These are phyloP conservation scores for Aspergillus clavatus DNA, from an alignment of 2,329 filamentous ascomycete genomes.

Conservation along the genomic window DNA sequence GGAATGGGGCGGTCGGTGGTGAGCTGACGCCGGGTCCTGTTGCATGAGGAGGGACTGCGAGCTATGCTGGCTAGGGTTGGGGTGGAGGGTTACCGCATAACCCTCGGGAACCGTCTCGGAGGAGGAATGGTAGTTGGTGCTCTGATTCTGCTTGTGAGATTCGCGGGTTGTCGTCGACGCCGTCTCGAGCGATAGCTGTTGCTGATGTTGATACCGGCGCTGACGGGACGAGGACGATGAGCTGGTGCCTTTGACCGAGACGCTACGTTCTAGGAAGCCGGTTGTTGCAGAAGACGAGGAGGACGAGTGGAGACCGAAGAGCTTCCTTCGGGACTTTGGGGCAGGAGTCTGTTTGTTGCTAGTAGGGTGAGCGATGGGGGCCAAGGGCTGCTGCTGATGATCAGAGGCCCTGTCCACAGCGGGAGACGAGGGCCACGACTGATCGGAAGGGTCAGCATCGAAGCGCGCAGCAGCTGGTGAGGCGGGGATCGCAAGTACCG, in stretches of 20 bases:
- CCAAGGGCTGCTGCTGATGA: constrained; percentile 16
- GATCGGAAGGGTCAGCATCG: constrained; percentile 22
- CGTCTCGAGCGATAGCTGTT: constrained; percentile 11
- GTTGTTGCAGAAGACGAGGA: constrained; percentile 14
- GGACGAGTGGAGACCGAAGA: constrained; percentile 20
- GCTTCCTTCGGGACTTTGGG: constrained; percentile 13
- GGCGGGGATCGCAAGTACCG: constrained; percentile 4
- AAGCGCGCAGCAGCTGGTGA: constrained; percentile 12
- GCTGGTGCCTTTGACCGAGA: constrained; percentile 25
- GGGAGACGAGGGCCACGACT: constrained; percentile 20
- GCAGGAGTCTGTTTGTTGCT: background rate
- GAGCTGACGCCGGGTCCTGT: constrained; percentile 12
- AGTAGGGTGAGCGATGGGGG: constrained; percentile 16
- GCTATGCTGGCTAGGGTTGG: constrained; percentile 8
- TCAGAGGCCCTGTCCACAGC: constrained; percentile 9
- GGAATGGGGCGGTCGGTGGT: constrained; percentile 13
- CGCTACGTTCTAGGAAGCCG: constrained; percentile 24
- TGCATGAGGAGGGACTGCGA: constrained; percentile 19
- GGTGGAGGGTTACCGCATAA: constrained; percentile 19
- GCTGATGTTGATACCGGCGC: constrained; percentile 4
- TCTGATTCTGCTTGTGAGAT: constrained; percentile 13
- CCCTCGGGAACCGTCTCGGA: constrained; percentile 10
- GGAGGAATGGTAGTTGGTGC: constrained; percentile 11
- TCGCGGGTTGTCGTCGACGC: constrained; percentile 3
- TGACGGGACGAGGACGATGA: constrained; percentile 13